phyloP scores from a whole-genome alignment of 1,284 basidiomycete genomes.

The Apiotrichum sp. region DNA sequence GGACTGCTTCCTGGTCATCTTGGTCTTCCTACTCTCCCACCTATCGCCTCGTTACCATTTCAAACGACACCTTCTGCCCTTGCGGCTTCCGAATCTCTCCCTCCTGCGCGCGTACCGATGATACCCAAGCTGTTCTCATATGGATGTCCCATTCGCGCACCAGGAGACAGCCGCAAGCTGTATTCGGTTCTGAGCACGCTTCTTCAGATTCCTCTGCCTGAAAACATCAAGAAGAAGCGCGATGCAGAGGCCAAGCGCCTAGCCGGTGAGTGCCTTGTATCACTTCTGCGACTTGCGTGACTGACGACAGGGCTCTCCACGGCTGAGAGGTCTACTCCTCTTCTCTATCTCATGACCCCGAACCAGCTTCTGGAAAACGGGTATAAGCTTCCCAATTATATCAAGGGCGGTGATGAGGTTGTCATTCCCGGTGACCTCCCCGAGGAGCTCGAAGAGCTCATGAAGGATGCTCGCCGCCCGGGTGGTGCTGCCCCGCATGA shows the following conservation, averaged over 20 bases:
- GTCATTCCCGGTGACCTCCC: constrained; percentile 29
- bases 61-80: constrained; percentile 54
- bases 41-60: constrained; percentile 54
- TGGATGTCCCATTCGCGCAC: constrained; percentile 80
- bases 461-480: constrained; percentile 4
- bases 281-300: too few relatives aligned
- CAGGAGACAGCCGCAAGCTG: constrained; percentile 74
- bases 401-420: constrained; percentile 47
- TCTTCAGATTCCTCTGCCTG: constrained; percentile 69
- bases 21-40: constrained; percentile 55
- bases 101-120: constrained; percentile 56
- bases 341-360: constrained; percentile 64
- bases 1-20: constrained; percentile 68
- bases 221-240: constrained; percentile 62
- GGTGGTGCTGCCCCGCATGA: neutral
- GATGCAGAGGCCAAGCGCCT: constrained; percentile 47
- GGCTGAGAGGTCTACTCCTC: constrained; percentile 45
- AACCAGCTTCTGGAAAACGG: constrained; percentile 87
- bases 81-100: constrained; percentile 26
- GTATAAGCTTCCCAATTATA: constrained; percentile 74
- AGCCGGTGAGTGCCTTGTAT: constrained; percentile 20
- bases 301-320: constrained; percentile 9
- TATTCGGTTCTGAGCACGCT: constrained; percentile 76
- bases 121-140: constrained; percentile 78
- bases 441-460: constrained; percentile 3